Percentiles rank a stretch among this genome's conserved stretches.
phyloP scores from a whole-genome alignment of 2,329 filamentous ascomycete species.

The Hymenoscyphus scutula region DNA sequence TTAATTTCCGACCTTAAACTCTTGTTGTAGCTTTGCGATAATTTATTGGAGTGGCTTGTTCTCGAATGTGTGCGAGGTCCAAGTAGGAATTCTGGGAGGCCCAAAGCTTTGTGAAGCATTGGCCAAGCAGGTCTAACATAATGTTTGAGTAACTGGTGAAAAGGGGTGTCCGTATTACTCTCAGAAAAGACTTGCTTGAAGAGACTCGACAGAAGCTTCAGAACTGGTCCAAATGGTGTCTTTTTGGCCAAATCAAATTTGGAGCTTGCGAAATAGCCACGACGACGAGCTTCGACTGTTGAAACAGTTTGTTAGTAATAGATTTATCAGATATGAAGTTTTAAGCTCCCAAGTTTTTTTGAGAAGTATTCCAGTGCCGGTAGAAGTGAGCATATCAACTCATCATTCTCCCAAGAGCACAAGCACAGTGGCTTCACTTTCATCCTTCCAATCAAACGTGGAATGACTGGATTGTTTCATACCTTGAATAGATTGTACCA shows the following conservation, averaged over 20 bases:
- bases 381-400: not conserved
- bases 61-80: constrained; percentile 36
- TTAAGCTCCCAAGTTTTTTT: not conserved
- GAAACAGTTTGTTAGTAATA: not conserved
- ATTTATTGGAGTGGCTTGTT: constrained; percentile 18
- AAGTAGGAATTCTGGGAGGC: constrained; percentile 68
- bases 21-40: constrained; percentile 32
- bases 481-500: constrained; percentile 59
- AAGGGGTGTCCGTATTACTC: constrained; percentile 61
- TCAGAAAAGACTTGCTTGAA: constrained; percentile 69
- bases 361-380: not conserved
- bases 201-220: constrained; percentile 63
- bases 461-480: not conserved
- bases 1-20: constrained; percentile 29
- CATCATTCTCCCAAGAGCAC: not conserved
- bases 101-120: constrained; percentile 58
- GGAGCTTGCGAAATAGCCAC: constrained; percentile 63
- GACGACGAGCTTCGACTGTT: constrained; percentile 53
- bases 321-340: not conserved
- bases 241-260: constrained; percentile 63
- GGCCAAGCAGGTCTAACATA: constrained; percentile 64
- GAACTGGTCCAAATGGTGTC: constrained; percentile 60
- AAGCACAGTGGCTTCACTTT: not conserved
- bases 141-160: constrained; percentile 60
- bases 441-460: not conserved